Evolutionary conservation across 2,329 filamentous ascomycete genomes (phyloP).

Genomic region (Colletotrichum sp.): DNA sequence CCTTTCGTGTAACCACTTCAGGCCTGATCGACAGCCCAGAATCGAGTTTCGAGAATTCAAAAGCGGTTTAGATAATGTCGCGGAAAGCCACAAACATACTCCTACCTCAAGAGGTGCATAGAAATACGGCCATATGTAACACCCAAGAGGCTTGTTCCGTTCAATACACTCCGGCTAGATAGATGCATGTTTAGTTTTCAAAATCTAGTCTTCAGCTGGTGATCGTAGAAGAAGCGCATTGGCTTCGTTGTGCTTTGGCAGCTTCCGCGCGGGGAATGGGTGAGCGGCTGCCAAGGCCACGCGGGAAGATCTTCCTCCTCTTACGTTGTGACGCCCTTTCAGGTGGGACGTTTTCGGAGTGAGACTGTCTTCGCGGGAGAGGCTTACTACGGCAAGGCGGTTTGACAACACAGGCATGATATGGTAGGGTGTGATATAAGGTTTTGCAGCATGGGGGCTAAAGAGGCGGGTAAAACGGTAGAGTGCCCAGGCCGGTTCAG

Average conservation of each 20-base stretch:
- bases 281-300: not conserved
- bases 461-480: not conserved
- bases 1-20: not conserved
- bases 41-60: not conserved
- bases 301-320: not conserved
- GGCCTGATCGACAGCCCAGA: not conserved
- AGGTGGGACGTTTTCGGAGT: not conserved
- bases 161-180: not conserved
- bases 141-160: not conserved
- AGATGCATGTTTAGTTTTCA: too few relatives aligned
- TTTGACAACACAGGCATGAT: not conserved
- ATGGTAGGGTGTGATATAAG: not conserved
- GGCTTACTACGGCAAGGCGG: not conserved
- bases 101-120: not conserved
- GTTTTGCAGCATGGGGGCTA: not conserved
- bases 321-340: not conserved
- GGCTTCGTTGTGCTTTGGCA: not conserved
- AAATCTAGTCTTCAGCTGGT: not conserved
- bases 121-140: not conserved
- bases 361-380: not conserved
- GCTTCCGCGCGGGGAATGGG: not conserved
- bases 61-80: not conserved
- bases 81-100: not conserved
- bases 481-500: not conserved
- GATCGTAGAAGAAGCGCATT: not conserved